Evolutionary conservation across 2,329 filamentous ascomycete genomes (phyloP).

Genomic region (Fusarium sp.): DNA sequence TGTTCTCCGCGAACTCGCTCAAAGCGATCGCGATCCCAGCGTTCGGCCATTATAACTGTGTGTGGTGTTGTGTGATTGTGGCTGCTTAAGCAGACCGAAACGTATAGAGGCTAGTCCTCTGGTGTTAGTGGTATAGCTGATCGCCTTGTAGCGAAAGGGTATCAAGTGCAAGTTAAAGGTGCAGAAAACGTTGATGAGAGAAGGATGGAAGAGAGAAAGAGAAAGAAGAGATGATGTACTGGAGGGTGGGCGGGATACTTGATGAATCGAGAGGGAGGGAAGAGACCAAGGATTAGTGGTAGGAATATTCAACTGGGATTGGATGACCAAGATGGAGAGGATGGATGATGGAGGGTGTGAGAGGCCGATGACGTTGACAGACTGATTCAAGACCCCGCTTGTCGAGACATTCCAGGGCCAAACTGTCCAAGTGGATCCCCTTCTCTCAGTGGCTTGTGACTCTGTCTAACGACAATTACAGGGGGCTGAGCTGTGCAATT

Average conservation of each 20-base stretch:
- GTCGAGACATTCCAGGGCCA: slow-evolving; percentile 36
- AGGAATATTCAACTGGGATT: slow-evolving; percentile 24
- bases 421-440: slow-evolving; percentile 26
- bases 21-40: slow-evolving; percentile 68
- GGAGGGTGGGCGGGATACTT: slow-evolving; percentile 41
- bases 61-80: slow-evolving; percentile 8
- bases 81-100: slow-evolving; percentile 21
- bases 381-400: slow-evolving; percentile 38
- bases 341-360: slow-evolving; percentile 35
- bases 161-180: slow-evolving; percentile 9
- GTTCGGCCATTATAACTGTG: slow-evolving; percentile 48
- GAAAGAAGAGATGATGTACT: slow-evolving; percentile 18
- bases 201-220: slow-evolving; percentile 19
- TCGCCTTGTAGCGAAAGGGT: slow-evolving; percentile 12
- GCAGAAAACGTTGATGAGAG: slow-evolving; percentile 2
- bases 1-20: slow-evolving; percentile 55
- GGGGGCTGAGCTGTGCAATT: slow-evolving; percentile 27
- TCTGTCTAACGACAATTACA: slow-evolving; percentile 17
- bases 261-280: slow-evolving; percentile 34
- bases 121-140: slow-evolving; percentile 14
- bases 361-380: slow-evolving; percentile 46
- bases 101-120: slow-evolving; percentile 24
- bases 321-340: slow-evolving; percentile 23
- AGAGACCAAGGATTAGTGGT: slow-evolving; percentile 24
- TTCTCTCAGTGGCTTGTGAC: slow-evolving; percentile 37